Base-by-base conservation (phyloP, 352 stramenopile genomes). In the Pythium guiyangense region DNA sequence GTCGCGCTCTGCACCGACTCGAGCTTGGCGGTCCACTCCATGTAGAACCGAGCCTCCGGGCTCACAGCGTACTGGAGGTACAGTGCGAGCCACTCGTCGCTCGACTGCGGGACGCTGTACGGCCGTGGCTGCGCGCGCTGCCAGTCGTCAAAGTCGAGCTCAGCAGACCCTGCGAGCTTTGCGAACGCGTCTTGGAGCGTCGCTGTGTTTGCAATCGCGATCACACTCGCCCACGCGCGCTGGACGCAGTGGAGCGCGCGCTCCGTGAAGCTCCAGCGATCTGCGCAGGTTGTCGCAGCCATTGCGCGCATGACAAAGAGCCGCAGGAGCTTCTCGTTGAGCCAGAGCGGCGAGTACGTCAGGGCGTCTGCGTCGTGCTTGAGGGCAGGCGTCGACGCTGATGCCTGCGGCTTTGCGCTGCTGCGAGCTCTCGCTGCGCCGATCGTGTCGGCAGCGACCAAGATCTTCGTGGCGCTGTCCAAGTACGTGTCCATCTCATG, bases 101-200 rank as follows among this genome's bases (percentile, higher is more conserved):
- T 64, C 9, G 52, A 69, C 22, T 31, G 17, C 9, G 63, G 77
- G 14, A 10, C 4, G n/a, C 60, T 46, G 26, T 58, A 31, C 12
- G 54, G 58, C 14, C 74, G 46, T 69, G 77, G 9, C 46, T 69
- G 22, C 29, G 5, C 40, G 73, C 71, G 12, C 57, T 77, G 86
- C 84, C 84, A 94, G 9, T 73, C 63, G 9, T 90, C 73, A 57
- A 77, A 90, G 14, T 85, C 73, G 9, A 74, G 46, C 17, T 53
- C 49, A 6, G 56, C 26, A 58, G 52, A 49, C 17, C 47, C 61
- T 3, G 64, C 29, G 9, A 63, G 66, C 37, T 65, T 54, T 18
- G 54, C 59, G 64, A 76, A 91, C 2, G 49, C 47, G 11, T 63
- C 62, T 51, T 72, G 66, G 2, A 77, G 66, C 22, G 81, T 74